Conservation (phyloP, 371 early-diverging fungal genomes). For the Rhizopus stolonifer region DNA sequence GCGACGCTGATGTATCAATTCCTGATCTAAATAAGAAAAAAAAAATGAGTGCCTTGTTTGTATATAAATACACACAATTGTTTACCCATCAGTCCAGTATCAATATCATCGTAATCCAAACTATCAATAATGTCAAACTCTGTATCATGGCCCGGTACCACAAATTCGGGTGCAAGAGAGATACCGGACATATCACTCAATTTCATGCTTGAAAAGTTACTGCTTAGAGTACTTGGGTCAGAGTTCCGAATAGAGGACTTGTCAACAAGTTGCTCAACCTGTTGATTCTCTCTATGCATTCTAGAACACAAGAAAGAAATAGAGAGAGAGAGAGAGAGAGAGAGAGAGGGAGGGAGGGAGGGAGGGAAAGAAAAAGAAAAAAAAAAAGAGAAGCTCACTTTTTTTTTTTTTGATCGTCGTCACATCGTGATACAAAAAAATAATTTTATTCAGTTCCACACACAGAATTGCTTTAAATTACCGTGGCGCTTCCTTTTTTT, state of each 20-base stretch:
- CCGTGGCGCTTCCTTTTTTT: too few relatives aligned
- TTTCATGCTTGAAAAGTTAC: not conserved
- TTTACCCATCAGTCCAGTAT: constrained; percentile 40
- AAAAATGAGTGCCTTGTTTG: not conserved
- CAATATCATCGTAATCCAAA: constrained; percentile 45
- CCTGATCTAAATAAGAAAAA: constrained; percentile 27
- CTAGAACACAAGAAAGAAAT: not conserved
- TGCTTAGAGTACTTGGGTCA: not conserved
- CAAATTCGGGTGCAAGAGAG: not conserved
- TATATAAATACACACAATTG: too few relatives aligned
- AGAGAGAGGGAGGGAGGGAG: too few relatives aligned
- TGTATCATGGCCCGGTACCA: not conserved
- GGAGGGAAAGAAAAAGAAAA: too few relatives aligned
- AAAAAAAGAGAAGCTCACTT: too few relatives aligned
- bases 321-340: not conserved
- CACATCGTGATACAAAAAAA: too few relatives aligned
- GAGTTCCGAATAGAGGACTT: not conserved
- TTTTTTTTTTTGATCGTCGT: too few relatives aligned
- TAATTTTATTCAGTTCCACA: too few relatives aligned
- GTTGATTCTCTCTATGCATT: not conserved
- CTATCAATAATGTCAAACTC: constrained; percentile 45
- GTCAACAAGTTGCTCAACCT: not conserved
- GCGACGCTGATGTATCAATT: constrained; percentile 38
- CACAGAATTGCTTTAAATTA: too few relatives aligned
- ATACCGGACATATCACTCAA: not conserved